Conservation (phyloP, 1,139 yeast species). For the Candida sp. region DNA sequence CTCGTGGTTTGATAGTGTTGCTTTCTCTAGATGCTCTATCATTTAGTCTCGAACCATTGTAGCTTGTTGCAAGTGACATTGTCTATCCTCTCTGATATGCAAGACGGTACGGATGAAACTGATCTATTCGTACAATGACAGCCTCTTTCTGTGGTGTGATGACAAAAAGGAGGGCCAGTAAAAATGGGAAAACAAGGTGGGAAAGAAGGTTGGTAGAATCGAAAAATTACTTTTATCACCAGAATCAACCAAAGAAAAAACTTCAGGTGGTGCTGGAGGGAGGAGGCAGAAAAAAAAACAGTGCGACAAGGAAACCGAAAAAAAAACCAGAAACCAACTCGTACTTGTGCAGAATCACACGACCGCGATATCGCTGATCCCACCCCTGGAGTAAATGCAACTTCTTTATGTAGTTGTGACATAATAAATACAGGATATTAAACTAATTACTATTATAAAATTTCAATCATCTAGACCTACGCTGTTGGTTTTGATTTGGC, state of each 20-base stretch:
- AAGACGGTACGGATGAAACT: neutral
- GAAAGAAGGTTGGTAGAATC: neutral
- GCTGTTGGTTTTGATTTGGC: slow-evolving; percentile 11
- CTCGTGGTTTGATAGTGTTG: neutral
- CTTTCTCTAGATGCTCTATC: neutral
- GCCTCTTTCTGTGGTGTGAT: neutral
- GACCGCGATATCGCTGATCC: neutral
- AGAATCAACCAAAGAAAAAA: no score
- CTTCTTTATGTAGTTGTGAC: neutral
- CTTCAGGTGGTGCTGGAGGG: no score
- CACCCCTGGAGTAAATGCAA: neutral
- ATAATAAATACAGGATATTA: neutral
- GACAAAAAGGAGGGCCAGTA: neutral
- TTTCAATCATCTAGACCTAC: slow-evolving; percentile 1
- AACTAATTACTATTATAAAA: neutral
- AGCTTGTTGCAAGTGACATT: slow-evolving; percentile 2
- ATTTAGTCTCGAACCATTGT: neutral
- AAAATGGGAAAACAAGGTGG: neutral
- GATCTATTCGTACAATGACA: neutral
- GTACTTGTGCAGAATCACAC: neutral
- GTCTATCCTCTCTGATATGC: neutral
- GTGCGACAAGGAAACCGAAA: neutral
- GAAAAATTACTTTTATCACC: neutral
- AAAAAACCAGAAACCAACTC: neutral
- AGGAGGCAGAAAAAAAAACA: neutral